A percentile compares a stretch with the other conserved stretches of the same genome.
These are phyloP conservation scores for Coemansia sp. DNA, from an alignment of 192 early-diverging fungal species.

Conservation along the genomic window DNA sequence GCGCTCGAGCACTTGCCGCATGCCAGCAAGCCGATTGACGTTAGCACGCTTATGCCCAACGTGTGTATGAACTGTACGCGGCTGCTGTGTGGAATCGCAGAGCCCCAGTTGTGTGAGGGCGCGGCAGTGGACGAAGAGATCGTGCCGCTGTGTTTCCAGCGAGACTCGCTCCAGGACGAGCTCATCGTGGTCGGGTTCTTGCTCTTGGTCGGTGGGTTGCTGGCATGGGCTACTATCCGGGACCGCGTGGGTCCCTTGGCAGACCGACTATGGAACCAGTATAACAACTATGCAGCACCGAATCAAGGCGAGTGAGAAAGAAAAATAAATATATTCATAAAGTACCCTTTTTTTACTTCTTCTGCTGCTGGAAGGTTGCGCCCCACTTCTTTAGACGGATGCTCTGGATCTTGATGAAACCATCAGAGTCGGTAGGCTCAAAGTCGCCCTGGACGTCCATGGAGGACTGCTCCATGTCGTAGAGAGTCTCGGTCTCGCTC, in stretches of 20 bases:
- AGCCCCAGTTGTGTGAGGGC: conserved; percentile 54
- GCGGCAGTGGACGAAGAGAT: conserved; percentile 54
- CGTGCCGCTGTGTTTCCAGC: conserved; percentile 54
- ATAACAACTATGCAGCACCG: conserved; percentile 17
- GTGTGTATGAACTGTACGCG: conserved; percentile 58
- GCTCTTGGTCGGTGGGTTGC: conserved; percentile 38
- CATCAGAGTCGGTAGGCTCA: conserved; percentile 89
- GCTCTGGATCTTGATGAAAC: conserved; percentile 97
- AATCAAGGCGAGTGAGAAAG: not conserved
- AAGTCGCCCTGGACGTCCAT: conserved; percentile 95
- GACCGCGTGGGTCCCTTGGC: conserved; percentile 30
- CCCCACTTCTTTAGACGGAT: conserved; percentile 93
- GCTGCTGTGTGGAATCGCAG: conserved; percentile 42
- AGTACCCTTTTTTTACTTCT: conserved; percentile 23
- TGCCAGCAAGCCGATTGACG: conserved; percentile 50
- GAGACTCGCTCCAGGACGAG: conserved; percentile 56
- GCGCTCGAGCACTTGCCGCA: conserved; percentile 51
- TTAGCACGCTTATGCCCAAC: conserved; percentile 48
- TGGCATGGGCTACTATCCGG: conserved; percentile 46
- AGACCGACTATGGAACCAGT: conserved; percentile 39
- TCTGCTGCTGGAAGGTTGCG: conserved; percentile 31
- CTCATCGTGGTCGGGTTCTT: conserved; percentile 49
- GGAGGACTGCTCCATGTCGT: conserved; percentile 93
- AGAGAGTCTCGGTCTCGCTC: conserved; percentile 81
- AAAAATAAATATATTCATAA: not conserved